A percentile compares a stretch with the other conserved stretches of the same genome.
Conservation (phyloP, 495 filamentous ascomycete species). For the Hypomontagnella monticulosa region DNA sequence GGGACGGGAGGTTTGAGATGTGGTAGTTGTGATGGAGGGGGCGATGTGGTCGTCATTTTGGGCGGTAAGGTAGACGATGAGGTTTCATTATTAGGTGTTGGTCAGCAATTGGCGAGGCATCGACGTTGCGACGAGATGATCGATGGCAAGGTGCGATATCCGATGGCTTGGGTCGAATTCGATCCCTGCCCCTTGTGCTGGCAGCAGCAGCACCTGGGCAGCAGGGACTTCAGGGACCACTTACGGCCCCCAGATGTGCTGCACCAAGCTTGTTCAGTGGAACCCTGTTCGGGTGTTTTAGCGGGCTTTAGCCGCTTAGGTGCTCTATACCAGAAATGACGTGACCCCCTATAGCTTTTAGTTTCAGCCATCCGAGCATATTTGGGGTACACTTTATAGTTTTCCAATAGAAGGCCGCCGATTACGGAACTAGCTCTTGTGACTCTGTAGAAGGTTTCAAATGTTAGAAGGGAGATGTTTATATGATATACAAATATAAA, state of each 20-base stretch:
- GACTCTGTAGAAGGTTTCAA: not conserved
- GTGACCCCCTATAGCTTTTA: slow-evolving; percentile 21
- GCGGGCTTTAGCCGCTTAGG: slow-evolving; percentile 29
- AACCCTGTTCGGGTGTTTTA: slow-evolving; percentile 18
- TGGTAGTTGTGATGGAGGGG: slow-evolving; percentile 19
- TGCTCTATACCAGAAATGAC: slow-evolving; percentile 35
- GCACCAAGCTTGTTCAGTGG: slow-evolving; percentile 19
- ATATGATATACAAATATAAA: too few species aligned
- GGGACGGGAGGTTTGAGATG: slow-evolving; percentile 30
- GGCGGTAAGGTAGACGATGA: slow-evolving; percentile 7
- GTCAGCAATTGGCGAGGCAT: too few species aligned
- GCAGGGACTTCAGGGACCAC: slow-evolving; percentile 12
- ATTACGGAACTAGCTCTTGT: slow-evolving; percentile 34
- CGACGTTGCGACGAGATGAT: too few species aligned
- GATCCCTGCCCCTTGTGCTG: not conserved
- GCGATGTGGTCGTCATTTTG: slow-evolving; percentile 31
- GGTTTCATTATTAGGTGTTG: slow-evolving; percentile 3
- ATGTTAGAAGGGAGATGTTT: too few species aligned
- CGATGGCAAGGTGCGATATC: too few species aligned
- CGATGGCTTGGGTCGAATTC: slow-evolving; percentile 8
- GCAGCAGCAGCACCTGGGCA: not conserved
- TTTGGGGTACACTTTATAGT: not conserved
- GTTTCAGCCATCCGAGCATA: not conserved
- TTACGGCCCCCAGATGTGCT: not conserved
- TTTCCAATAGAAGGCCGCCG: slow-evolving; percentile 31